Conservation (phyloP, 106 monocot species). For the Acorus gramineus region DNA sequence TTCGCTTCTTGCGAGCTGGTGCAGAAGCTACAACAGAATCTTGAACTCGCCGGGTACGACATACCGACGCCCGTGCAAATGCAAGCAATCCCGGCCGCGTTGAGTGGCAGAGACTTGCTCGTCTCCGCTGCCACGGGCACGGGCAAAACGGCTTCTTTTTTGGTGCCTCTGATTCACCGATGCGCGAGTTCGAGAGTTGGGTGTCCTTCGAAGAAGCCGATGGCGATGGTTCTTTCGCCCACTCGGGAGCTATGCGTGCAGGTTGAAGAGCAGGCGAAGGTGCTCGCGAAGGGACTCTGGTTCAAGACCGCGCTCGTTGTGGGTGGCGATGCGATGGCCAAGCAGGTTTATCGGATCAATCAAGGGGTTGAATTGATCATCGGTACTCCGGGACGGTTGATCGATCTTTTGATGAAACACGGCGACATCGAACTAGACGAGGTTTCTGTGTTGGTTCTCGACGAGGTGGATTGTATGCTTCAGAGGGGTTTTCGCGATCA, state of each 20-base stretch:
- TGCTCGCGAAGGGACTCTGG: constrained; percentile 63
- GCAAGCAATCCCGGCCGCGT: constrained; percentile 69
- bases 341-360: constrained; percentile 54
- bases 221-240: constrained; percentile 71
- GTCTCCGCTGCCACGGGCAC: constrained; percentile 81
- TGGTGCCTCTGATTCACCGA: constrained; percentile 52
- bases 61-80: constrained; percentile 80
- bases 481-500: constrained; percentile 72
- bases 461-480: constrained; percentile 87
- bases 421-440: constrained; percentile 42
- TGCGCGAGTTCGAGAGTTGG: constrained; percentile 22
- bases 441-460: constrained; percentile 53
- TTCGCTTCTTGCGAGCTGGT: constrained; percentile 62
- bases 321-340: constrained; percentile 64
- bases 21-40: constrained; percentile 55
- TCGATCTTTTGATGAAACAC: constrained; percentile 66
- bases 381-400: constrained; percentile 73
- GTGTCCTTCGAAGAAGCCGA: constrained; percentile 24
- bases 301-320: constrained; percentile 89
- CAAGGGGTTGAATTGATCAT: constrained; percentile 69
- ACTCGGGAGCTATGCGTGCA: constrained; percentile 83
- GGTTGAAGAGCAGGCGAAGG: constrained; percentile 76
- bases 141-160: constrained; percentile 78
- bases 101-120: constrained; percentile 44
- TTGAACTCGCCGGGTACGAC: constrained; percentile 53